These are phyloP conservation scores for Capronia coronata DNA, from an alignment of 2,329 filamentous ascomycete genomes.

Conservation along the genomic window DNA sequence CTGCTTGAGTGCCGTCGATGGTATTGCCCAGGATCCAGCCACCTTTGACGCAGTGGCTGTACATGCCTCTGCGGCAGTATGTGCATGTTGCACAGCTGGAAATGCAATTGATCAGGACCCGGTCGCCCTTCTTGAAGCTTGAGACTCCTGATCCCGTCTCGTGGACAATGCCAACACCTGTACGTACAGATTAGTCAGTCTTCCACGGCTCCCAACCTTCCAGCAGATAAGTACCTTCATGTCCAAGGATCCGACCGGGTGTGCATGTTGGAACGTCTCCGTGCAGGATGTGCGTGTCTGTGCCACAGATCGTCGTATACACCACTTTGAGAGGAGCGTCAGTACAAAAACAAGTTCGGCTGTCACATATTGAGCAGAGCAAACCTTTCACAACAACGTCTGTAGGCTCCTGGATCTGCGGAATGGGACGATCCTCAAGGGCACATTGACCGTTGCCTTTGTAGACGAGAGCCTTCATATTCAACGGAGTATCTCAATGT, in stretches of 20 bases:
- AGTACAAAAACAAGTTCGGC: neutral
- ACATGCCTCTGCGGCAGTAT: slow-evolving; percentile 48
- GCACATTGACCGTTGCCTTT: slow-evolving; percentile 32
- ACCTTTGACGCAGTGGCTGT: slow-evolving; percentile 48
- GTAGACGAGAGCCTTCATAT: slow-evolving; percentile 47
- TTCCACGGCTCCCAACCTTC: neutral
- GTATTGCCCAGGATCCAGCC: slow-evolving; percentile 52
- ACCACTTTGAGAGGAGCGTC: slow-evolving; percentile 29
- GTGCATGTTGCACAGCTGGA: slow-evolving; percentile 47
- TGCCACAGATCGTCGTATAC: slow-evolving; percentile 49
- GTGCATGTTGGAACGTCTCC: slow-evolving; percentile 48
- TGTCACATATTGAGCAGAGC: too few species aligned
- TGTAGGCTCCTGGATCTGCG: slow-evolving; percentile 37
- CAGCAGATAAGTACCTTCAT: slow-evolving; percentile 38
- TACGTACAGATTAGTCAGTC: neutral
- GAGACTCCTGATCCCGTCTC: slow-evolving; percentile 41
- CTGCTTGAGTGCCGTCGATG: slow-evolving; percentile 52
- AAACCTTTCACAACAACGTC: slow-evolving; percentile 46
- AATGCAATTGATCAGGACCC: slow-evolving; percentile 49
- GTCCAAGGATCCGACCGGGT: slow-evolving; percentile 45
- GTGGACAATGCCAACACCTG: slow-evolving; percentile 44
- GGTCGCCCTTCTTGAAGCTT: slow-evolving; percentile 45
- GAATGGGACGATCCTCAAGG: slow-evolving; percentile 41
- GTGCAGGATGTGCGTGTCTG: slow-evolving; percentile 52
- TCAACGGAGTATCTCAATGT: neutral